Evolutionary conservation across 176 grass and related monocot species (phyloP).

Genomic region (Cymbopogon citratus): DNA sequence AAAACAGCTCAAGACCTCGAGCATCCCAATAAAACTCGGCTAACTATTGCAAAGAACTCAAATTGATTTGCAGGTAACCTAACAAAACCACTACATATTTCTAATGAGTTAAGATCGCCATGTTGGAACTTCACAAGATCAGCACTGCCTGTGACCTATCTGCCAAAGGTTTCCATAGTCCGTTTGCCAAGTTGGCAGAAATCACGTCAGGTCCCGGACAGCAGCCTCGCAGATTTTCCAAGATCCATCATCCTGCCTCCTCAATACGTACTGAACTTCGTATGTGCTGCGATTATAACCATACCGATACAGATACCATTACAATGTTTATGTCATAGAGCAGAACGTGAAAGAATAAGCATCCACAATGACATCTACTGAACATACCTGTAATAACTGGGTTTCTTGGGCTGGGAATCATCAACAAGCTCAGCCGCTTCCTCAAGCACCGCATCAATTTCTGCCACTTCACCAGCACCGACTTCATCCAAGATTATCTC

Average conservation of each 20-base stretch:
- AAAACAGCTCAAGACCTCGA: background rate
- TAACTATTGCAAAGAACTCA: background rate
- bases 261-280: slow-evolving; percentile 66
- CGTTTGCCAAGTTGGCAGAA: slow-evolving; percentile 2
- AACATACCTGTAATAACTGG: slow-evolving; percentile 86
- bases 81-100: background rate
- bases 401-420: slow-evolving; percentile 63
- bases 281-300: slow-evolving; percentile 61
- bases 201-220: slow-evolving; percentile 51
- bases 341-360: background rate
- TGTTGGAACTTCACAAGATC: background rate
- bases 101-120: background rate
- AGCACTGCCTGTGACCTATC: background rate
- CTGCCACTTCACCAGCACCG: slow-evolving; percentile 53
- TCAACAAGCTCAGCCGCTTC: slow-evolving; percentile 91
- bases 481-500: slow-evolving; percentile 59
- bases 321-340: background rate
- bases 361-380: background rate
- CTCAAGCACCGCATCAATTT: slow-evolving; percentile 80
- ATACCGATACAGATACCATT: slow-evolving; percentile 1
- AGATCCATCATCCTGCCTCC: slow-evolving; percentile 64
- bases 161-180: background rate
- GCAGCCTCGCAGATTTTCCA: slow-evolving; percentile 72
- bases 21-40: background rate
- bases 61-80: background rate